Base-by-base conservation (phyloP, 2,329 filamentous ascomycete genomes). In the Setomelanomma holmii region DNA sequence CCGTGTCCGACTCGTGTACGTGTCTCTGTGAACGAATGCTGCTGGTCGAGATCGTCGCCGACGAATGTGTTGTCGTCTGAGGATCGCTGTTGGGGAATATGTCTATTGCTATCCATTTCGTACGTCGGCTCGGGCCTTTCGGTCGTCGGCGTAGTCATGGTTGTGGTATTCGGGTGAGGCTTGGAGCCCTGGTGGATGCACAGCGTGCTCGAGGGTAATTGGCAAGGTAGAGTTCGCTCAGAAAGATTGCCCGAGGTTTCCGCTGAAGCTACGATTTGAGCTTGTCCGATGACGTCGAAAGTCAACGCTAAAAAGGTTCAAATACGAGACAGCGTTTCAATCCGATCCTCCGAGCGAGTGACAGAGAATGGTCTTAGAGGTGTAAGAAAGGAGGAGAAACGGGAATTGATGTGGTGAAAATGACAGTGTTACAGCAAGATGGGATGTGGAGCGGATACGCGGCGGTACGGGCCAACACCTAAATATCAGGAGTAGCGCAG, bases 31-130 rank as follows among this genome's bases (percentile, higher is more conserved):
- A 57, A 55, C 16, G 71, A 68, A 24, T 69, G 60, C 19, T 69
- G 66, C n/a, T 63, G 61, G 51, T 64, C 67, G 21, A 68, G 38
- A 22, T 71, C 71, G 12, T 76, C 74, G n/a, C 75, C 61, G 24
- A 68, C 69, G 3, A 74, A 76, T 34, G 68, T 69, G 24, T 72
- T 70, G 38, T 76, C 75, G 40, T 76, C 74, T 2, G 71, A 75
- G 14, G 71, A 73, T 39, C 68, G 67, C 40, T 72, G 66, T n/a
- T 60, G 60, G n/a, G 53, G 52, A 47, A 56, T 49, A 36, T 50
- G 54, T 16, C 56, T 57, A 21, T 58, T 58, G 51, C 53, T 68
- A 40, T 70, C 64, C 69, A 72, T 74, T 16, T 68, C 60, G 54
- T 73, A 76, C 4, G 64, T 71, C 16, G 71, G 71, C 59, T 76